A percentile compares a stretch with the other conserved stretches of the same genome.
Evolutionary conservation across 768 basidiomycete species (phyloP).

Genomic region (Mycena filopes): DNA sequence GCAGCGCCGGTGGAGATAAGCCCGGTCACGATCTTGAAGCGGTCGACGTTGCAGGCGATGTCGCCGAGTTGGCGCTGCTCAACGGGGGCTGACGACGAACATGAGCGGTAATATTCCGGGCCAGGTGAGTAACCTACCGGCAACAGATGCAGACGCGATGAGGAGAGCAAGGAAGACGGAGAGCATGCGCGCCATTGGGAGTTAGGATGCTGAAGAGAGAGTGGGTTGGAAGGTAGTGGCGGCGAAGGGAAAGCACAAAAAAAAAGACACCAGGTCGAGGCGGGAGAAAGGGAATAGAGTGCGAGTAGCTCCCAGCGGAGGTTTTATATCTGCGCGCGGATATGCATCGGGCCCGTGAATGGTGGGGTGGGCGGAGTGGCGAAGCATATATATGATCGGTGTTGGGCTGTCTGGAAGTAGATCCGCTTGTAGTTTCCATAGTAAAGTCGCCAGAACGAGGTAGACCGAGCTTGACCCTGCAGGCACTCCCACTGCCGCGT

Average conservation of each 20-base stretch:
- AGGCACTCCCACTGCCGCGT: too few species aligned
- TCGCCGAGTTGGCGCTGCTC: constrained; percentile 43
- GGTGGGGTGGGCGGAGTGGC: too few species aligned
- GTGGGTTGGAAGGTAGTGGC: not conserved
- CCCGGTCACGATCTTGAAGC: constrained; percentile 41
- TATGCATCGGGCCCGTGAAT: not conserved
- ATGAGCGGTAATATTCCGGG: too few species aligned
- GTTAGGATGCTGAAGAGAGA: not conserved
- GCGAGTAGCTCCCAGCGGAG: too few species aligned
- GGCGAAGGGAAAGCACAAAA: not conserved
- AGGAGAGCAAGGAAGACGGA: constrained; percentile 23
- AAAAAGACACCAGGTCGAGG: constrained; percentile 34
- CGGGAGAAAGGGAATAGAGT: constrained; percentile 15
- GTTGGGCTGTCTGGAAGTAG: too few species aligned
- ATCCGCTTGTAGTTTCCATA: too few species aligned
- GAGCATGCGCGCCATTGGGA: constrained; percentile 20
- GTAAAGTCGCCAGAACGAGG: too few species aligned
- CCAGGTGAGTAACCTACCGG: not conserved
- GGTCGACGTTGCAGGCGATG: constrained; percentile 46
- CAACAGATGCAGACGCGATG: constrained; percentile 22
- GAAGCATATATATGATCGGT: too few species aligned
- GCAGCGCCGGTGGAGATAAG: constrained; percentile 36
- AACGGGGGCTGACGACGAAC: constrained; percentile 20
- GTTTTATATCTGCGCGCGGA: not conserved
- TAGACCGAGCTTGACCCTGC: too few species aligned